These are phyloP conservation scores for Choanephora cucurbitarum DNA, from an alignment of 371 early-diverging fungal species.

Conservation along the genomic window DNA sequence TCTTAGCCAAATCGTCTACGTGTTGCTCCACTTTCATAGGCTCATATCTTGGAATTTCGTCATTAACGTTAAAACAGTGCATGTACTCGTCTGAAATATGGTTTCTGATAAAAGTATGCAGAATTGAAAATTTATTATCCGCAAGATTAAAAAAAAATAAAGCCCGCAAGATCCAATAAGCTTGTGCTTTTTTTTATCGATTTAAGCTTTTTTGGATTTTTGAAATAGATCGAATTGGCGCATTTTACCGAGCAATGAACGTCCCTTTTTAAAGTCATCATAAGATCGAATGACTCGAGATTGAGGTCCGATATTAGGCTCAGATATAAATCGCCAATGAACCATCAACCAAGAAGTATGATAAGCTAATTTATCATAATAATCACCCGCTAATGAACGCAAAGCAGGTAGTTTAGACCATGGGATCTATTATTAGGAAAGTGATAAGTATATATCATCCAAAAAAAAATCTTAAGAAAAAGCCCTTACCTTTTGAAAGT, in stretches of 20 bases:
- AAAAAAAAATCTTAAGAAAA: conserved; percentile 6
- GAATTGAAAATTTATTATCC: no score
- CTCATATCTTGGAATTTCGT: no score
- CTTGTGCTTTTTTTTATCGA: background rate
- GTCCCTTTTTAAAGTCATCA: conserved; percentile 69
- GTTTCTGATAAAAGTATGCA: no score
- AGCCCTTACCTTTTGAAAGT: conserved; percentile 71
- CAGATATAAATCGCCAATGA: conserved; percentile 78
- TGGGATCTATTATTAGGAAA: conserved; percentile 64
- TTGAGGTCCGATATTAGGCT: conserved; percentile 57
- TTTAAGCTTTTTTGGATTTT: conserved; percentile 1
- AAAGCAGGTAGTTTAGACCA: conserved; percentile 89
- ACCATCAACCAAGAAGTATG: conserved; percentile 91
- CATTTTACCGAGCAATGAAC: conserved; percentile 49
- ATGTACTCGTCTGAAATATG: no score
- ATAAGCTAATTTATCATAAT: conserved; percentile 83
- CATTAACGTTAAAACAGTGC: no score
- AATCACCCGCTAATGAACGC: conserved; percentile 84
- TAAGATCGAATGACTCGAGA: conserved; percentile 78
- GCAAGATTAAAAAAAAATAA: no score
- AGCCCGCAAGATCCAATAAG: no score
- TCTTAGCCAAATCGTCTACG: no score
- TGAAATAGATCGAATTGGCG: conserved; percentile 11
- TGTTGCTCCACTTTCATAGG: no score
- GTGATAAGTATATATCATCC: background rate